Base-by-base conservation (phyloP, 257 asterid genomes). In the Solanum sejunctum region DNA sequence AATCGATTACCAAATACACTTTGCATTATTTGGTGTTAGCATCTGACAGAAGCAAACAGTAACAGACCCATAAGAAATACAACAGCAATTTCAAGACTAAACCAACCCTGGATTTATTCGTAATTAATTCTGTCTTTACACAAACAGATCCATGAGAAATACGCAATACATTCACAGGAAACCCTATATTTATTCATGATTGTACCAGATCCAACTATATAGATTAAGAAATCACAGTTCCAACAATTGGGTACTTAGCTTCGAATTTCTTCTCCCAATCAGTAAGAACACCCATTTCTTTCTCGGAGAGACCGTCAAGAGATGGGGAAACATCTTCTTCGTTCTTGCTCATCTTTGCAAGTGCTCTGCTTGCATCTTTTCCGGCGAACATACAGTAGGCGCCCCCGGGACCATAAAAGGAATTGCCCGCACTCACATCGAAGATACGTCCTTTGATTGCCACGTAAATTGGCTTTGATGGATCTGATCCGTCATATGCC, bases 181-280 rank as follows among this genome's bases (percentile, higher is more conserved):
- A 26, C 73, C 41, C 41, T 73, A 21, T n/a, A 47, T 73, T 73
- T 47, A 23, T 72, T 72, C 81, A 43, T 72, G 47, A 73, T 20
- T 2, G 17, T n/a, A 45, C 71, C 21, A 75, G 81, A 75, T 75
- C 43, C 61, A 75, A 75, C 23, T n/a, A 23, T 72, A 36, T 36
- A 36, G 28, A 72, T 72, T 72, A 72, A 72, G 39, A 75, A 75
- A 75, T 26, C 47, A 94, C 92, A 39, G 91, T 89, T 66, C 94
- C 99, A 81, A 91, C 97, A 80, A 93, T 85, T 7, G 98, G 95
- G 89, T 96, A 96, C 93, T 96, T 96, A 70, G 98, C 97, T 95
- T 96, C 92, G 80, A 95, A 96, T 85, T 96, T 96, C 87, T 81
- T 95, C 91, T 95, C 99, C 99, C 99, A 96, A 89, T 96, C 99